Evolutionary conservation across 2,329 filamentous ascomycete genomes (phyloP).

Genomic region (Neofusicoccum sp.): DNA sequence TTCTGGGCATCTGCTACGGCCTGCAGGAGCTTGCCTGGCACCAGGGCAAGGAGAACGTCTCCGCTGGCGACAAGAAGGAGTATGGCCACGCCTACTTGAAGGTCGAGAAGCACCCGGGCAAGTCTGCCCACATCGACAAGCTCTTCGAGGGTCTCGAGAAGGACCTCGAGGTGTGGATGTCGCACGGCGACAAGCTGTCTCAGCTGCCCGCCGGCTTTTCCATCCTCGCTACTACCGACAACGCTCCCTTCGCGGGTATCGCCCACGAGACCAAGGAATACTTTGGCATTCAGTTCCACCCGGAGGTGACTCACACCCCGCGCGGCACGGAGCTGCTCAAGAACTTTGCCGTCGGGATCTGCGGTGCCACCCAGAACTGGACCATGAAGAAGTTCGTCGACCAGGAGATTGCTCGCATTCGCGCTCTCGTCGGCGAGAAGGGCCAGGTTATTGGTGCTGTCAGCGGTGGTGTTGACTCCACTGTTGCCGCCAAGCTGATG

Average conservation of each 20-base stretch:
- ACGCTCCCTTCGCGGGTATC: slow-evolving; percentile 78
- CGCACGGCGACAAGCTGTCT: slow-evolving; percentile 81
- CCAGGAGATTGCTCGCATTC: slow-evolving; percentile 77
- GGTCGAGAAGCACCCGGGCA: slow-evolving; percentile 56
- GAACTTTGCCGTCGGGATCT: slow-evolving; percentile 86
- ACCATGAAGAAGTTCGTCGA: slow-evolving; percentile 80
- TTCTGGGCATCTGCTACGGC: slow-evolving; percentile 63
- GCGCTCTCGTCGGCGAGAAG: slow-evolving; percentile 74
- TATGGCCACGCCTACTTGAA: slow-evolving; percentile 70
- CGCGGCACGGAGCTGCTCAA: slow-evolving; percentile 67
- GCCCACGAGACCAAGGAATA: slow-evolving; percentile 68
- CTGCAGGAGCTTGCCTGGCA: slow-evolving; percentile 74
- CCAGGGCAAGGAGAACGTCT: slow-evolving; percentile 61
- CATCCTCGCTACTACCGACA: slow-evolving; percentile 70
- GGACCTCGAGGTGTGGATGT: slow-evolving; percentile 76
- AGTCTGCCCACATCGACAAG: slow-evolving; percentile 64
- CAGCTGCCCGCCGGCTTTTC: slow-evolving; percentile 70
- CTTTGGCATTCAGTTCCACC: slow-evolving; percentile 86
- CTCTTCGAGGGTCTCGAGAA: slow-evolving; percentile 77
- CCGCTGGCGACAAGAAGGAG: slow-evolving; percentile 65
- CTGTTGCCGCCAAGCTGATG: slow-evolving; percentile 84
- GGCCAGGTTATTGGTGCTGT: slow-evolving; percentile 81
- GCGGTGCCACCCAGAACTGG: slow-evolving; percentile 74
- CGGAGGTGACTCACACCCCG: slow-evolving; percentile 74
- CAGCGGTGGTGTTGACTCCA: slow-evolving; percentile 83